Percentiles rank a stretch among this genome's conserved stretches.
phyloP scores from a whole-genome alignment of 2,329 filamentous ascomycete species.

The Cercospora beticola region DNA sequence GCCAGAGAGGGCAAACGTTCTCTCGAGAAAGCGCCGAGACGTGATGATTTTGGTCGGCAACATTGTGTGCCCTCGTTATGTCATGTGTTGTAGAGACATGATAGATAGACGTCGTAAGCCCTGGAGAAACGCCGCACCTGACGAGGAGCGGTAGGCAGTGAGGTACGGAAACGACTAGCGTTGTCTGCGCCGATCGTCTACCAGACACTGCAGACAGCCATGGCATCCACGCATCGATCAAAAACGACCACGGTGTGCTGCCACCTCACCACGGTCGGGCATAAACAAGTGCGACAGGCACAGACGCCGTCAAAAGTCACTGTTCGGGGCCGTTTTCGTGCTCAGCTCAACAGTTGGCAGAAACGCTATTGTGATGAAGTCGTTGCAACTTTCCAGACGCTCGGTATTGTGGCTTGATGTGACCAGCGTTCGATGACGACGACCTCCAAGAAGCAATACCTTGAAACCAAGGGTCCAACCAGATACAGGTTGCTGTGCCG shows the following conservation, averaged over 20 bases:
- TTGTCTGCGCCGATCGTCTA: not conserved
- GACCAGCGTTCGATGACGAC: conserved; percentile 6
- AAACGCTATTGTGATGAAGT: not conserved
- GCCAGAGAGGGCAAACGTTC: not conserved
- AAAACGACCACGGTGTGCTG: not conserved
- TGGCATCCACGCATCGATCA: not conserved
- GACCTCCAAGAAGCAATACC: conserved; percentile 4
- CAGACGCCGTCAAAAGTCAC: conserved; percentile 10
- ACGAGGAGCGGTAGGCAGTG: not conserved
- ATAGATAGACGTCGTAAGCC: not conserved
- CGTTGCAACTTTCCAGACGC: not conserved
- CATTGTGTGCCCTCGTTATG: not conserved
- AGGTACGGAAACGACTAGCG: not conserved
- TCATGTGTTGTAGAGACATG: not conserved
- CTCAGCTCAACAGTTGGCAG: not conserved
- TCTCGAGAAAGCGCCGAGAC: not conserved
- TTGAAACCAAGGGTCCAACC: conserved; percentile 5
- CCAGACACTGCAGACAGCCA: not conserved
- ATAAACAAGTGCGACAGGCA: conserved; percentile 6
- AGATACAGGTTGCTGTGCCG: conserved; percentile 4
- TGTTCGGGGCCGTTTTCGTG: conserved; percentile 2
- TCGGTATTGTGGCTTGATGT: conserved; percentile 7
- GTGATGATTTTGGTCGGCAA: not conserved
- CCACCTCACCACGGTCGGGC: not conserved
- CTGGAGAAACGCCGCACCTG: not conserved